A percentile compares a stretch with the other conserved stretches of the same genome.
These are phyloP conservation scores for Leptoxyphium fumago DNA, from an alignment of 2,329 filamentous ascomycete genomes.

Conservation along the genomic window DNA sequence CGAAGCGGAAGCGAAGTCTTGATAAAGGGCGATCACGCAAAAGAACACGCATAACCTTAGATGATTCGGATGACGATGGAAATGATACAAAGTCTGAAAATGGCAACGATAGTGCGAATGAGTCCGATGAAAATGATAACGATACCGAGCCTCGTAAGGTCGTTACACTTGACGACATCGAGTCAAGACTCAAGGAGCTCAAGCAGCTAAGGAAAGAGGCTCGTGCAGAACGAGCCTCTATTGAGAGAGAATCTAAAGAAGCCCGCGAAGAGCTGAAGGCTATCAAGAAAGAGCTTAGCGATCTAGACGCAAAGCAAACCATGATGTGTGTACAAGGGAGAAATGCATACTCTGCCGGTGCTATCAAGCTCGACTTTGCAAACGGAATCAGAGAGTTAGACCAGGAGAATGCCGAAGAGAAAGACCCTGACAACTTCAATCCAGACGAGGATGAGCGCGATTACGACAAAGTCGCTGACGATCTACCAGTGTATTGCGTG, in stretches of 20 bases:
- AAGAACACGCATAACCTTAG: background rate
- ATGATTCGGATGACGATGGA: constrained; percentile 14
- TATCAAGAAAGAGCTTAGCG: constrained; percentile 16
- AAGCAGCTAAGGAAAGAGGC: constrained; percentile 27
- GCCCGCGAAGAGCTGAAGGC: constrained; percentile 16
- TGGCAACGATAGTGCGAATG: too few species aligned
- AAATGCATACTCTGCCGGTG: constrained; percentile 40
- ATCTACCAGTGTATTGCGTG: constrained; percentile 50
- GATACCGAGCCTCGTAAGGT: too few species aligned
- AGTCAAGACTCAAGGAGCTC: constrained; percentile 29
- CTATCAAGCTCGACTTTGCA: constrained; percentile 45
- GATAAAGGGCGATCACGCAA: background rate
- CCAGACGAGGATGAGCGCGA: constrained; percentile 40
- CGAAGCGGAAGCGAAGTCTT: constrained; percentile 30
- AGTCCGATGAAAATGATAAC: too few species aligned
- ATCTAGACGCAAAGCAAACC: constrained; percentile 22
- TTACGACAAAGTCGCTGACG: constrained; percentile 41
- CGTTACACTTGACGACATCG: constrained; percentile 21
- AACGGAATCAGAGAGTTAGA: constrained; percentile 46
- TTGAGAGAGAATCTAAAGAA: constrained; percentile 19
- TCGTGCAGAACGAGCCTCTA: constrained; percentile 10
- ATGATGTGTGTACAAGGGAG: constrained; percentile 38
- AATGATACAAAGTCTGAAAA: constrained; percentile 16
- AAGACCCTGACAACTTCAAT: constrained; percentile 43
- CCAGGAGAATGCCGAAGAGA: constrained; percentile 37